phyloP scores from a whole-genome alignment of 345 rosid species.

The Ricinus communis region DNA sequence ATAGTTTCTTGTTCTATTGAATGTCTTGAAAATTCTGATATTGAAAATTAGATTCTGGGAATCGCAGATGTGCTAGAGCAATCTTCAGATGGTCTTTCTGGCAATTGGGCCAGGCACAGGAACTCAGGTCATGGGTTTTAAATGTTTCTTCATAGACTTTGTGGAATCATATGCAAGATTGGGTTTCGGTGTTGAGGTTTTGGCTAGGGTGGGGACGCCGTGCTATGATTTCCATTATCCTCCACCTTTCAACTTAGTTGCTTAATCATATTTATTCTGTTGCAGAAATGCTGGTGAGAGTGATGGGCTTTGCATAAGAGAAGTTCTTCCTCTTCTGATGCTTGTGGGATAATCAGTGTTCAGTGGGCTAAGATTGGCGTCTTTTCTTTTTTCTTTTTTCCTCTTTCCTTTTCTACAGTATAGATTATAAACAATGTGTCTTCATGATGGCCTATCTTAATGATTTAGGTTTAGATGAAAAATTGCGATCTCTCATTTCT shows the following conservation, averaged over 20 bases:
- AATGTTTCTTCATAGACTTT: slow-evolving; percentile 43
- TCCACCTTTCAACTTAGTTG: slow-evolving; percentile 37
- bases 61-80: slow-evolving; percentile 74
- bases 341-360: slow-evolving; percentile 41
- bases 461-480: slow-evolving; percentile 26
- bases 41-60: slow-evolving; percentile 71
- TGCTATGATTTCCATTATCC: slow-evolving; percentile 38
- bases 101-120: slow-evolving; percentile 65
- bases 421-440: slow-evolving; percentile 11
- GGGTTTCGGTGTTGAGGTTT: slow-evolving; percentile 48
- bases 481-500: slow-evolving; percentile 7
- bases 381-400: neutral
- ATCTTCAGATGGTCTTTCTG: slow-evolving; percentile 65
- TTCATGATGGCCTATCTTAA: slow-evolving; percentile 20
- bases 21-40: slow-evolving; percentile 44
- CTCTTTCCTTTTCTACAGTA: slow-evolving; percentile 34
- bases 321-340: slow-evolving; percentile 50
- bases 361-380: slow-evolving; percentile 39
- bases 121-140: slow-evolving; percentile 55
- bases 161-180: slow-evolving; percentile 46
- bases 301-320: slow-evolving; percentile 57
- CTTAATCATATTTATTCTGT: slow-evolving; percentile 54
- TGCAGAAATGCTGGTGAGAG: slow-evolving; percentile 70
- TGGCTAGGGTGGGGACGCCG: slow-evolving; percentile 44
- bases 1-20: slow-evolving; percentile 31